Evolutionary conservation across 164 flowering plant species (phyloP).

Genomic region (Stephania yunnanensis): DNA sequence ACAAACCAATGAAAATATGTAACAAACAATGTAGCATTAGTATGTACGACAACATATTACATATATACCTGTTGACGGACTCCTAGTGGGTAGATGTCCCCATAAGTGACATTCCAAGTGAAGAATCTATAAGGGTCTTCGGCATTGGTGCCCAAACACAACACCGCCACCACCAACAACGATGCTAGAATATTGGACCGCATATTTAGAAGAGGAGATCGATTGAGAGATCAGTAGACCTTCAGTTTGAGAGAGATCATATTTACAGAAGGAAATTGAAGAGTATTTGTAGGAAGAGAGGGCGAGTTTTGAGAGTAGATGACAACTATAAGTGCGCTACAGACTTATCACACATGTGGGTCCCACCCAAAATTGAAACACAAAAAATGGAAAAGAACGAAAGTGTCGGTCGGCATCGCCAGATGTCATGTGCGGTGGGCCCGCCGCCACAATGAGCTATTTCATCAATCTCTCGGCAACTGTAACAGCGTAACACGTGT

Average conservation of each 20-base stretch:
- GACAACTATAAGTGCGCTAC: slow-evolving; percentile 10
- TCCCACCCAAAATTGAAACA: not conserved
- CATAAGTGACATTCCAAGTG: slow-evolving; percentile 33
- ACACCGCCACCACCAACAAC: not conserved
- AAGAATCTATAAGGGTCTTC: slow-evolving; percentile 35
- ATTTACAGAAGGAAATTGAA: no score
- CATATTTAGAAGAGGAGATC: slow-evolving; percentile 10
- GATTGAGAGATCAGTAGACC: not conserved
- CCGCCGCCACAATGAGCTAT: not conserved
- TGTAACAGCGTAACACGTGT: not conserved
- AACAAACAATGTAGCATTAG: not conserved
- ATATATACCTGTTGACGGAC: slow-evolving; percentile 26
- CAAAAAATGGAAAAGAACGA: not conserved
- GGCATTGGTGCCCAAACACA: slow-evolving; percentile 15
- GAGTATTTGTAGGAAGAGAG: not conserved
- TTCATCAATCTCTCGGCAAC: not conserved
- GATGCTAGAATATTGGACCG: slow-evolving; percentile 15
- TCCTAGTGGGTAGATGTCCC: slow-evolving; percentile 29
- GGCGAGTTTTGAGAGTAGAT: slow-evolving; percentile 2
- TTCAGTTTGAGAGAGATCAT: not conserved
- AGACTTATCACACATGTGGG: not conserved
- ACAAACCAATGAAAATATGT: not conserved
- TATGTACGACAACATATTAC: not conserved
- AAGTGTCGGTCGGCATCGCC: slow-evolving; percentile 13
- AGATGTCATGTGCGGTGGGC: slow-evolving; percentile 6